phyloP scores from a whole-genome alignment of 2,329 filamentous ascomycete genomes.

The Aspergillus neotritici region DNA sequence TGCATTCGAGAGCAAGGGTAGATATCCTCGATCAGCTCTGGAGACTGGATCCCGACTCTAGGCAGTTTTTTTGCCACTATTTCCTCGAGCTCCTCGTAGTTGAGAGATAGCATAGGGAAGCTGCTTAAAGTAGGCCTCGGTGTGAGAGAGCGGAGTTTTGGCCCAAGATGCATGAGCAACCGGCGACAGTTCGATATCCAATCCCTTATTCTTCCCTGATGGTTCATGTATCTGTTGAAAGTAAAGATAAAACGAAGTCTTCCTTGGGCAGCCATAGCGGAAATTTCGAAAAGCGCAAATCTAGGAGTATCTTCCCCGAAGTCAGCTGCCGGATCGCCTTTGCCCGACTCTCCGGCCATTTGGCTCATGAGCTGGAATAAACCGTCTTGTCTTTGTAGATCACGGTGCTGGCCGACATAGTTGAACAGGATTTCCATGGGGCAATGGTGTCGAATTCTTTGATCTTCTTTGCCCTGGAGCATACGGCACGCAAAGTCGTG shows the following conservation, averaged over 20 bases:
- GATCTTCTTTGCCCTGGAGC: conserved; percentile 24
- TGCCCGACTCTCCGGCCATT: conserved; percentile 43
- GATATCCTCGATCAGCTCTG: conserved; percentile 39
- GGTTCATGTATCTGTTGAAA: conserved; percentile 45
- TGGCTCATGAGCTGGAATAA: conserved; percentile 41
- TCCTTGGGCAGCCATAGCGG: conserved; percentile 45
- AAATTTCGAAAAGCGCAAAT: conserved; percentile 50
- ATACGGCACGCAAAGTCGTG: conserved; percentile 34
- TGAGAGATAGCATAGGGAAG: conserved; percentile 42
- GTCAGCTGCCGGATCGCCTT: conserved; percentile 42
- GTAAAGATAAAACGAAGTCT: conserved; percentile 47
- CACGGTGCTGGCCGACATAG: conserved; percentile 37
- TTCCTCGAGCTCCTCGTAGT: conserved; percentile 37
- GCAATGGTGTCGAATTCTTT: conserved; percentile 32
- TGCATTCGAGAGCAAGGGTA: conserved; percentile 38
- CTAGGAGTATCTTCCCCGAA: conserved; percentile 42
- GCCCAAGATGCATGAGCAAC: conserved; percentile 27
- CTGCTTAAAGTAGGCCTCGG: conserved; percentile 37
- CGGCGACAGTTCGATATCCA: conserved; percentile 41
- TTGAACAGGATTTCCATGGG: conserved; percentile 43
- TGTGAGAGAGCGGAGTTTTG: conserved; percentile 20
- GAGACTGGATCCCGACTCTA: conserved; percentile 27
- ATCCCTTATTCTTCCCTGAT: conserved; percentile 39
- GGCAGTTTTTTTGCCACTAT: conserved; percentile 35
- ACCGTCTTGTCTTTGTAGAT: conserved; percentile 42